Evolutionary conservation across 306 rosid genomes (phyloP).

Genomic region (Quillaja saponaria): DNA sequence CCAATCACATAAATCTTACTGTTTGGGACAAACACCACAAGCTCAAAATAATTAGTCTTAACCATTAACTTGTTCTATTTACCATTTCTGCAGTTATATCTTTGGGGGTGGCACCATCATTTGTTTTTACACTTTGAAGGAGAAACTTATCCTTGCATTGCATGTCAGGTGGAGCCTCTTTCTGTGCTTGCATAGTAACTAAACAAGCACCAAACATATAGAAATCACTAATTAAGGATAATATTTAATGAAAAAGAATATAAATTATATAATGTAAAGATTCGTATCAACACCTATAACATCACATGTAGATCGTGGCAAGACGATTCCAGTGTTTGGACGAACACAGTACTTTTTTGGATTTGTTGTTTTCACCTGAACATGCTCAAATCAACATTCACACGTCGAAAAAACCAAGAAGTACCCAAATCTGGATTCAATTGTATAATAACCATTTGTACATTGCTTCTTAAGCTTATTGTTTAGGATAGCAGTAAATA

Average conservation of each 20-base stretch:
- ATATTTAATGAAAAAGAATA: neutral
- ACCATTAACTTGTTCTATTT: conserved; percentile 24
- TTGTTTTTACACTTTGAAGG: conserved; percentile 72
- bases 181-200: conserved; percentile 98
- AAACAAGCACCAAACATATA: conserved; percentile 10
- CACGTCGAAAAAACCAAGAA: conserved; percentile 20
- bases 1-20: conserved; percentile 33
- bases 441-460: neutral
- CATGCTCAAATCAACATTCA: conserved; percentile 20
- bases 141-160: conserved; percentile 96
- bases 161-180: conserved; percentile 82
- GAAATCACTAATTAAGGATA: neutral
- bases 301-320: conserved; percentile 84
- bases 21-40: conserved; percentile 25
- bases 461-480: too few species aligned
- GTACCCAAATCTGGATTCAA: conserved; percentile 1
- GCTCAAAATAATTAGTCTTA: conserved; percentile 4
- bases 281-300: conserved; percentile 59
- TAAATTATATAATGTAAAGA: neutral
- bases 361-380: conserved; percentile 90
- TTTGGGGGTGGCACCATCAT: conserved; percentile 51
- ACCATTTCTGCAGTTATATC: conserved; percentile 89
- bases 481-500: too few species aligned
- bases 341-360: conserved; percentile 97
- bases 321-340: conserved; percentile 89